Evolutionary conservation across 225 moss, liverwort and hornwort genomes (phyloP).

Genomic region (Bryum argenteum): DNA sequence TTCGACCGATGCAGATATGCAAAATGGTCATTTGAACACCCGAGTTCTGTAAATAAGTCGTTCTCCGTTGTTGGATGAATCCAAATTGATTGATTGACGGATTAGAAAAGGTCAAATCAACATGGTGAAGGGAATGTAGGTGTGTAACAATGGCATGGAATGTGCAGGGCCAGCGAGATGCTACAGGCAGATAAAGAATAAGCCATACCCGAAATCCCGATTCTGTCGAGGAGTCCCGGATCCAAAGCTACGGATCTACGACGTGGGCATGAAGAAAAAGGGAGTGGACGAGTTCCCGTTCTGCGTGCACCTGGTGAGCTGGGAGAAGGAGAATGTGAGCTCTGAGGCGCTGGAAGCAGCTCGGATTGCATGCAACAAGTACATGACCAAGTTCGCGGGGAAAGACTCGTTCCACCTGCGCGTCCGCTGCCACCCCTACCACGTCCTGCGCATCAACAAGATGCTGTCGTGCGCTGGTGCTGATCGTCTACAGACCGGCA

Average conservation of each 20-base stretch:
- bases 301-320: constrained; percentile 64
- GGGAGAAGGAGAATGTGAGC: constrained; percentile 94
- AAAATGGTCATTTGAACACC: no score
- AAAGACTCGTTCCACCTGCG: constrained; percentile 65
- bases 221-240: constrained; percentile 66
- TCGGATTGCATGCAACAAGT: constrained; percentile 86
- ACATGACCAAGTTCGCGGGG: constrained; percentile 65
- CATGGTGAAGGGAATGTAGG: no score
- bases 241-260: constrained; percentile 70
- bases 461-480: constrained; percentile 62
- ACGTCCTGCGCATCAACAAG: constrained; percentile 66
- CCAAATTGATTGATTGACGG: no score
- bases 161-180: constrained; percentile 57
- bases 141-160: no score
- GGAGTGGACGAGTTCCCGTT: constrained; percentile 60
- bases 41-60: no score
- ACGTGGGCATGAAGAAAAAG: constrained; percentile 79
- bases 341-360: constrained; percentile 85
- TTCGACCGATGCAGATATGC: no score
- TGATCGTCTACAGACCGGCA: constrained; percentile 53
- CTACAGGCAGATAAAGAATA: constrained; percentile 65
- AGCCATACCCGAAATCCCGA: constrained; percentile 61
- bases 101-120: no score
- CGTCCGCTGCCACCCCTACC: constrained; percentile 62
- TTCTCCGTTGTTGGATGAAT: no score